Base-by-base conservation (phyloP, 2,329 filamentous ascomycete species). In the Alternaria arborescens region DNA sequence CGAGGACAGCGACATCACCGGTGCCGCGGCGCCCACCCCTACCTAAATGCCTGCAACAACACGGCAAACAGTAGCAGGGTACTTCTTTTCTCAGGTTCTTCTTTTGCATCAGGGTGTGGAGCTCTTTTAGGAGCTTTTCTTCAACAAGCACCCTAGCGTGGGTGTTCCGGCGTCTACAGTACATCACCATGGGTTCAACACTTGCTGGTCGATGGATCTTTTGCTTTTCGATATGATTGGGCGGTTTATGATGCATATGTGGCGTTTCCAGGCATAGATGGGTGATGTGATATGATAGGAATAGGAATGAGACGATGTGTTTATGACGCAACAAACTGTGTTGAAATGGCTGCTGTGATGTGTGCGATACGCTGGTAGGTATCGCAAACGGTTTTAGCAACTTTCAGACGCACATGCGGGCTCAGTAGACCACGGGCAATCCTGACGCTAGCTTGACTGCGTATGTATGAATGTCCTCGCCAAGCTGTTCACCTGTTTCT, bases 11-110 rank as follows among this genome's bases (percentile, higher is more conserved):
- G 70, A 72, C 47, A 73, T 79, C 30, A 78, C 76, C 0, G 76
- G 75, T 44, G 71, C 67, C 8, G 74, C 68, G 20, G 76, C 74
- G n/a, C 75, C 75, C 1, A 70, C 57, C 14, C 71, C 76, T 0
- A 78, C 76, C 6, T 78, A 70, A 30, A 14, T 16, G 5, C 12
- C 2, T 22, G 3, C 32, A 18, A 22, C 6, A 18, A n/a, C 10
- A 46, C 28, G 11, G 16, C 22, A 10, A 10, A 28, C 42, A 26
- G 18, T 14, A 7, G 42, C 2, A 6, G 44, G 1, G 5, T 30
- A 20, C 26, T 12, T 46, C 10, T 8, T 32, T 30, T 30, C 24
- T 28, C 10, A 8, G 14, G 4, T 22, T 24, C 6, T 36, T 48
- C 18, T 48, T 48, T 48, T 50, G 46, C 46, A 36, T 50, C 20